Evolutionary conservation across 163 green algal species (phyloP).

Genomic region (Scenedesmus sp.): DNA sequence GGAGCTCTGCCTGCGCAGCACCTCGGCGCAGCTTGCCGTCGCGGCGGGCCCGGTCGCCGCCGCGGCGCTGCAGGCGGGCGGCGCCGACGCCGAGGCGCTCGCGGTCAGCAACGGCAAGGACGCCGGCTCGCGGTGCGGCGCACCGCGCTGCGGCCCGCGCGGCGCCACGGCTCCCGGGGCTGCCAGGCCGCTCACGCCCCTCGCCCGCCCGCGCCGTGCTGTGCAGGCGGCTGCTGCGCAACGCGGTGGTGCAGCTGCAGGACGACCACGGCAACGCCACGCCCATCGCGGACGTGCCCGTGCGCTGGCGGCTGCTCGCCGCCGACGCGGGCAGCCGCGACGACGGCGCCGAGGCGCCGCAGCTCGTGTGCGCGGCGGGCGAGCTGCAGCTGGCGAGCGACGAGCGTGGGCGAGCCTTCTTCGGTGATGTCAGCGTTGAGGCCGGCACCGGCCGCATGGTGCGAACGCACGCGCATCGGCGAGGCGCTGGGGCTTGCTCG

Average conservation of each 20-base stretch:
- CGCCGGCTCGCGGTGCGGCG: conserved; percentile 43
- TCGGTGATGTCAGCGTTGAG: conserved; percentile 62
- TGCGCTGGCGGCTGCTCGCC: conserved; percentile 45
- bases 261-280: conserved; percentile 68
- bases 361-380: conserved; percentile 34
- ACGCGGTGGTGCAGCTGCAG: conserved; percentile 63
- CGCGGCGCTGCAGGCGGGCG: conserved; percentile 47
- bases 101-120: conserved; percentile 66
- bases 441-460: conserved; percentile 61
- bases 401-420: conserved; percentile 58
- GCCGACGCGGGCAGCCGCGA: not conserved
- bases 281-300: conserved; percentile 41
- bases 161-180: too few species aligned
- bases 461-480: too few species aligned
- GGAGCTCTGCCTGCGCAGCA: conserved; percentile 59
- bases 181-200: too few species aligned
- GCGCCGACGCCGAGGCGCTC: conserved; percentile 46
- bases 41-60: conserved; percentile 39
- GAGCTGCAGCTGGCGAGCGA: conserved; percentile 52
- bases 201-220: too few species aligned
- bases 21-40: conserved; percentile 52
- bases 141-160: too few species aligned
- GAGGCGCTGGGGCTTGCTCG: too few species aligned
- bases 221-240: conserved; percentile 55
- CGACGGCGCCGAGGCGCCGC: conserved; percentile 19